These are phyloP conservation scores for Alternaria panax DNA, from an alignment of 2,329 filamentous ascomycete species.

Conservation along the genomic window DNA sequence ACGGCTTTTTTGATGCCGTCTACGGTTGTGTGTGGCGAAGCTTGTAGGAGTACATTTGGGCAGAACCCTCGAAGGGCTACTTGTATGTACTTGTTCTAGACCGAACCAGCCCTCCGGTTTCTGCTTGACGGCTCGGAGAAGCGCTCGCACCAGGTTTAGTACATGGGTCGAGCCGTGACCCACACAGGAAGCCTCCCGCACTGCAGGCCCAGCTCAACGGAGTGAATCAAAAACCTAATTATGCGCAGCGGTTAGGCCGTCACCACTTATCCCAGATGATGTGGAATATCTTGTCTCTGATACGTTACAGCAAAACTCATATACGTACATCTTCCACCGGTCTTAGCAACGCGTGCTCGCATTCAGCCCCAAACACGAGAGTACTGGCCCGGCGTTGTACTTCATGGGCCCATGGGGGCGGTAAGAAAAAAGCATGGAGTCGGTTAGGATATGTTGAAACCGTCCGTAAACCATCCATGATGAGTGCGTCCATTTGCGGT, in stretches of 20 bases:
- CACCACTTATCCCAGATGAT: neutral
- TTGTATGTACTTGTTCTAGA: neutral
- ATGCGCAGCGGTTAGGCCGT: neutral
- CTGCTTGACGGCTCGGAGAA: neutral
- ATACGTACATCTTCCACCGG: neutral
- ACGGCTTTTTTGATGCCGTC: neutral
- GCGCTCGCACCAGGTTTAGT: neutral
- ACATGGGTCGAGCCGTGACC: neutral
- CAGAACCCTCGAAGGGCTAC: neutral
- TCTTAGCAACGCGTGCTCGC: neutral
- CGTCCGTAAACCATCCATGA: neutral
- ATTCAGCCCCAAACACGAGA: neutral
- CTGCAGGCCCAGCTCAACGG: neutral
- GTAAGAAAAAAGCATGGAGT: neutral
- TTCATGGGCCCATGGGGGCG: neutral
- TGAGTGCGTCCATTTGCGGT: neutral
- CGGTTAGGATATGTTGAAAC: conserved; percentile 1
- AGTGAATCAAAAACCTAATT: neutral
- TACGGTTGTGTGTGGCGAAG: neutral
- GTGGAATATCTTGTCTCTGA: neutral
- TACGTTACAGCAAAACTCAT: neutral
- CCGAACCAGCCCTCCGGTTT: neutral
- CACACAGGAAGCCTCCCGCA: neutral
- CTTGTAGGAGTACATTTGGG: neutral
- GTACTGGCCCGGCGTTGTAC: neutral